These are phyloP conservation scores for Henckelia pumila DNA, from an alignment of 257 asterid genomes.

Conservation along the genomic window DNA sequence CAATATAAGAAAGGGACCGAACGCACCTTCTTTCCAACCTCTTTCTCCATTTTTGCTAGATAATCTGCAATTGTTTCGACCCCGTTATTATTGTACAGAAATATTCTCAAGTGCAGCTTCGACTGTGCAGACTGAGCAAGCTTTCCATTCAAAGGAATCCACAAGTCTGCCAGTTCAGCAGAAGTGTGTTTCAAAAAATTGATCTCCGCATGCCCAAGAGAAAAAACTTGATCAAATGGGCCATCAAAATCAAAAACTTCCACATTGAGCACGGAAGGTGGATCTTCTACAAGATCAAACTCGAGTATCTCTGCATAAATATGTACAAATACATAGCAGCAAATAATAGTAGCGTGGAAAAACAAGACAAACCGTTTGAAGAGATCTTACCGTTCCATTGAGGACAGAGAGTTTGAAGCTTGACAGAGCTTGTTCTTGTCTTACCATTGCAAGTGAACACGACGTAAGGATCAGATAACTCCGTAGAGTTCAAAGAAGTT, in stretches of 20 bases:
- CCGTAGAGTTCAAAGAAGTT: constrained; percentile 47
- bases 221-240: constrained; percentile 66
- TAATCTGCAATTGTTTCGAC: constrained; percentile 85
- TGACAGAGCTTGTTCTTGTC: constrained; percentile 89
- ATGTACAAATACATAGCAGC: constrained; percentile 5
- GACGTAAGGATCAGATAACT: constrained; percentile 72
- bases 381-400: constrained; percentile 70
- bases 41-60: constrained; percentile 77
- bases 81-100: constrained; percentile 84
- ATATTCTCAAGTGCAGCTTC: constrained; percentile 76
- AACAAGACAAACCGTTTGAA: constrained; percentile 2
- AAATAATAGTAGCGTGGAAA: constrained; percentile 4
- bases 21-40: constrained; percentile 87
- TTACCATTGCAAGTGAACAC: constrained; percentile 89
- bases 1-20: neutral
- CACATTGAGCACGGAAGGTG: constrained; percentile 80
- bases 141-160: constrained; percentile 91
- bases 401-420: constrained; percentile 80
- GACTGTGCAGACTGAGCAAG: constrained; percentile 74
- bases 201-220: constrained; percentile 87
- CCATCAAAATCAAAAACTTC: constrained; percentile 90
- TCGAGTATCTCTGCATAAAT: constrained; percentile 72
- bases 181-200: constrained; percentile 83
- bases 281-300: constrained; percentile 90
- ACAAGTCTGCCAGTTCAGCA: constrained; percentile 73